Conservation (phyloP, 768 basidiomycete species). For the Amanita pallidorosea region DNA sequence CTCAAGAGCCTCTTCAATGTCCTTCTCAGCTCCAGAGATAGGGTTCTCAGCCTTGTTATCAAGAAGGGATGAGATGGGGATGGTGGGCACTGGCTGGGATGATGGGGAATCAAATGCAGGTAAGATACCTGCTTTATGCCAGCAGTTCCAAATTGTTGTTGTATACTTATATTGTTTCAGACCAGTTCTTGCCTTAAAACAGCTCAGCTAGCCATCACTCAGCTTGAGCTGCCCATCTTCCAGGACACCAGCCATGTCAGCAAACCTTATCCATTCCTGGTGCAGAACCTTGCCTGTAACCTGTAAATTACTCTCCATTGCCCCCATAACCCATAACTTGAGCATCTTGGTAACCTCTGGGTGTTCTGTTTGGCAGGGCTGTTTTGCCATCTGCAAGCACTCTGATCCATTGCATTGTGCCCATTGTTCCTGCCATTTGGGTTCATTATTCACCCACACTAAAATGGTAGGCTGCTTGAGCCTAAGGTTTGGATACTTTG, state of each 20-base stretch:
- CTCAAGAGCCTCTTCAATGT: conserved; percentile 12
- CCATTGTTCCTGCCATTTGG: not conserved
- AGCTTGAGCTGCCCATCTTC: conserved; percentile 20
- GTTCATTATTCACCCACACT: not conserved
- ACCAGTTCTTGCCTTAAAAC: too few species aligned
- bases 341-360: conserved; percentile 23
- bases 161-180: too few species aligned
- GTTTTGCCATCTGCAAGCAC: conserved; percentile 11
- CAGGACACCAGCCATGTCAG: conserved; percentile 19
- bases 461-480: not conserved
- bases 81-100: too few species aligned
- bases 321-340: conserved; percentile 24
- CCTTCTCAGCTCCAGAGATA: conserved; percentile 11
- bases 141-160: too few species aligned
- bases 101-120: too few species aligned
- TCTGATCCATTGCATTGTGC: not conserved
- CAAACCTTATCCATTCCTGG: conserved; percentile 24
- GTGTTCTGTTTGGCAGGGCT: conserved; percentile 16
- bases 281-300: conserved; percentile 23
- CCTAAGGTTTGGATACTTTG: conserved; percentile 20
- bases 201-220: conserved; percentile 16
- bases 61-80: too few species aligned
- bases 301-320: conserved; percentile 17
- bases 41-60: not conserved
- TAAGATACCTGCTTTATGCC: too few species aligned